phyloP scores from a whole-genome alignment of 495 filamentous ascomycete species.

The Podospora conica region DNA sequence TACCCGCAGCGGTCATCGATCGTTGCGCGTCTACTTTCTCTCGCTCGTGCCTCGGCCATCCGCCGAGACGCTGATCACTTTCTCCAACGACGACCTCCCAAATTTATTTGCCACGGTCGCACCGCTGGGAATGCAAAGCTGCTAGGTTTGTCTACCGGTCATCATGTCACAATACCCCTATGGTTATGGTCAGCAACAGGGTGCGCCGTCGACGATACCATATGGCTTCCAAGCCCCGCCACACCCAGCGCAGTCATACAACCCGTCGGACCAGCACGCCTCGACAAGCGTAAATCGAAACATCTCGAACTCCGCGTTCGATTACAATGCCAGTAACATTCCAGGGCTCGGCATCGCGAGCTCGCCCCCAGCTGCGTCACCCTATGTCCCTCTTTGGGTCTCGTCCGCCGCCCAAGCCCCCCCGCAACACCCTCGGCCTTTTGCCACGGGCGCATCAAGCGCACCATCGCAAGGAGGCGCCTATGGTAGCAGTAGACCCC shows the following conservation, averaged over 20 bases:
- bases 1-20: not conserved
- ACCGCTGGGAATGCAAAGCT: conserved; percentile 10
- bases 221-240: conserved; percentile 21
- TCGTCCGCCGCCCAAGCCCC: not conserved
- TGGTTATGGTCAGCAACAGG: conserved; percentile 30
- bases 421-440: not conserved
- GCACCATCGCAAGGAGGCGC: not conserved
- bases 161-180: conserved; percentile 36
- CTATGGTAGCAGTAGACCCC: not conserved
- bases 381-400: not conserved
- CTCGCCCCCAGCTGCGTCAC: conserved; percentile 1
- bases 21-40: not conserved
- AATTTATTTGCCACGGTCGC: not conserved
- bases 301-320: conserved; percentile 27
- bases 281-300: conserved; percentile 18
- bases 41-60: not conserved
- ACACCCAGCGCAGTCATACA: conserved; percentile 16
- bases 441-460: not conserved
- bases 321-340: conserved; percentile 36
- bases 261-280: conserved; percentile 19
- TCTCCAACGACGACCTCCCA: not conserved
- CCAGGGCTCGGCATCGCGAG: conserved; percentile 36
- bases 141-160: conserved; percentile 5
- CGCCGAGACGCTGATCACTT: not conserved
- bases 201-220: conserved; percentile 21